A percentile compares a stretch with the other conserved stretches of the same genome.
Conservation (phyloP, 805 yeast species). For the Candida lessepsii region DNA sequence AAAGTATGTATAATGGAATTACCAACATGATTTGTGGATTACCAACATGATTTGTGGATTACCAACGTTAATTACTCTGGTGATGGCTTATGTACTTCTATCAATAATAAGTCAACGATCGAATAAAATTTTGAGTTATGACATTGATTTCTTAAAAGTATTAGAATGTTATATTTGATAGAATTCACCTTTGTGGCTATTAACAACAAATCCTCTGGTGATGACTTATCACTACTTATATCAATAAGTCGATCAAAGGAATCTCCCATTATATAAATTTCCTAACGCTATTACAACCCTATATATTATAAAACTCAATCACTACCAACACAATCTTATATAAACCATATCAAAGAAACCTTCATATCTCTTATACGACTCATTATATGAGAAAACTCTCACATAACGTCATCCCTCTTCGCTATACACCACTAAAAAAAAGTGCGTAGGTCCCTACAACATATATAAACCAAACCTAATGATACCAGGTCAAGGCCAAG, state of each 20-base stretch:
- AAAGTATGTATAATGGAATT: no score
- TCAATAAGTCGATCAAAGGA: no score
- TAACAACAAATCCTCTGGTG: background rate
- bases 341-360: no score
- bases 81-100: slow-evolving; percentile 8
- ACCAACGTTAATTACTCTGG: slow-evolving; percentile 2
- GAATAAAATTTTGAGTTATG: background rate
- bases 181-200: slow-evolving; percentile 7
- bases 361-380: background rate
- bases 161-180: background rate
- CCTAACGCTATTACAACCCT: no score
- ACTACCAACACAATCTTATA: no score
- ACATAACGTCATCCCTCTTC: no score
- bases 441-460: background rate
- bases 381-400: background rate
- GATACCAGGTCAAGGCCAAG: background rate
- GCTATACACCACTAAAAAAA: no score
- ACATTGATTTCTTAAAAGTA: background rate
- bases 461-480: background rate
- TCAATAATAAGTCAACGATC: slow-evolving; percentile 9
- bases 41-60: slow-evolving; percentile 7
- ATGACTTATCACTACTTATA: slow-evolving; percentile 9
- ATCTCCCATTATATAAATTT: no score
- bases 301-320: no score
- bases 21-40: slow-evolving; percentile 7